Evolutionary conservation across 2,329 filamentous ascomycete genomes (phyloP), one percentile per base, ranked within the genome.

Genomic region (Akanthomyces dipterigenus): DNA sequence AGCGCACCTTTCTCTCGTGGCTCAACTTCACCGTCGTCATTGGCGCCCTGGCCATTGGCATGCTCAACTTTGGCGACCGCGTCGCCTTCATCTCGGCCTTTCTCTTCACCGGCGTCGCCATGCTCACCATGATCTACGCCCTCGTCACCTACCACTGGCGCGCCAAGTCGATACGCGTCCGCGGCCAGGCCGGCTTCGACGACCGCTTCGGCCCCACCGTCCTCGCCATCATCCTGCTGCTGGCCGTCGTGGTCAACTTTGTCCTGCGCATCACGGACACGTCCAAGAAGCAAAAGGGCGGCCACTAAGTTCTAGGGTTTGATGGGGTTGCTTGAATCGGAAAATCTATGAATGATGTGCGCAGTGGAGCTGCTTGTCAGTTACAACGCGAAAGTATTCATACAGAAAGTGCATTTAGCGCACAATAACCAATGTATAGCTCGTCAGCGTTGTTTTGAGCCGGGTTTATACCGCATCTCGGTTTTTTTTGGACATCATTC

Each of bases 11-110:
- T 76, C 87, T 99, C 71, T 96, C 92, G 77, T 99, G 95, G 95
- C 90, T 99, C 72, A 99, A 99, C 84, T 98, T 98, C 82, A 96
- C 93, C 75, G 93, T 99, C 72, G 93, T 99, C 77, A 89, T 99
- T 64, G 95, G 95, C 71, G 95, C 95, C 65, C 87, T 99, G 55
- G 93, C 95, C 67, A 91, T 99, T 69, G 95, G 95, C 68, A 92
- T 99, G 73, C 87, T 99, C 71, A 99, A 99, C 82, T 99, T 99
- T 70, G 95, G 95, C 73, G 95, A 99, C 77, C 88, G 87, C 66
- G 87, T 96, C 61, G 93, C 93, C 69, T 95, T 95, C 74, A 96
- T 98, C 76, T 93, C 89, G 64, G 92, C 95, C 61, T 93, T 91
- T 58, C 82, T 97, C 58, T 99, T 99, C 80, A 98, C 95, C 1